Evolutionary conservation across 2,329 filamentous ascomycete species (phyloP), one percentile per base, ranked within the genome.

Genomic region (Phialophora macrospora): DNA sequence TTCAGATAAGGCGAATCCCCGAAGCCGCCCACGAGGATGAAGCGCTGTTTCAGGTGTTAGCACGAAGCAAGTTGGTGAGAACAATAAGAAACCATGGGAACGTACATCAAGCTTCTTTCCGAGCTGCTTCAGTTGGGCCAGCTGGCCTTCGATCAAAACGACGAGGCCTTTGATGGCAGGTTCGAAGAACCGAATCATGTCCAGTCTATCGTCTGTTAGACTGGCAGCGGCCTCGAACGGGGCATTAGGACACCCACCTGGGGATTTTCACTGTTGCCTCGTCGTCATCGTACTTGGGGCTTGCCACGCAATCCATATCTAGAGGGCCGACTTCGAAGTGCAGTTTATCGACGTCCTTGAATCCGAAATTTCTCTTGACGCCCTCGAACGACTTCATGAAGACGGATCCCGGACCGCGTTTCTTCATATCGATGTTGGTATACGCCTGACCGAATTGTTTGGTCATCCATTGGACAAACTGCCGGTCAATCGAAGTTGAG

Each of bases 401-500:
- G 14, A n/a, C 4, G 38, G 38, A 44, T 17, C 38, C 38, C 17
- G 38, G 38, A 6, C 38, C 38, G 2, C 38, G 14, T 44, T 44
- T 44, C 14, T n/a, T 44, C 38, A 44, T 44, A n/a, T 44, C 38
- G 38, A 44, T 44, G 14, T 44, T 20, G 38, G 38, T 44, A 44
- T 44, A 44, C 17, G 38, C 38, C 6, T 44, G 38, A 44, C 38
- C 38, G 38, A 44, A 44, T 8, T 44, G 38, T 20, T 44, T 44
- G 38, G 38, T 44, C 38, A 44, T 44, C 51, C 51, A 28, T 28
- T 28, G 32, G 12, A 55, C 51, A 12, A 30, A 28, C 26, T 55
- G 32, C 51, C 51, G 32, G 51, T 55, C 51, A 32, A 55, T 55
- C 38, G 38, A 44, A 44, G 38, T 44, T 8, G 38, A 44, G 7